Evolutionary conservation across 78 protist genomes (phyloP).

Genomic region (Dictyostelium intermedium): DNA sequence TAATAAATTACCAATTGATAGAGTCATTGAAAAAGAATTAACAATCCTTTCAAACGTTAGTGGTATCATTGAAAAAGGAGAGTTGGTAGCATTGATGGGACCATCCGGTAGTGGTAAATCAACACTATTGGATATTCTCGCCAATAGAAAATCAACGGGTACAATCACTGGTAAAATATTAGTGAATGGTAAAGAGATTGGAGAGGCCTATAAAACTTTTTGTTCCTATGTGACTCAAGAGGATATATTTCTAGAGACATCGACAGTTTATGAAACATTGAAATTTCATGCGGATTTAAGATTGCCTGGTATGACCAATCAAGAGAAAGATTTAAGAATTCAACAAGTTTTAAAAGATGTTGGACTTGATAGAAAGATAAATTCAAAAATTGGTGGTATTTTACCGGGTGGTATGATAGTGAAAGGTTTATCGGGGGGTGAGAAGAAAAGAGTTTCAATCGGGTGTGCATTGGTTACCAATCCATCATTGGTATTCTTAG

Average conservation of each 20-base stretch:
- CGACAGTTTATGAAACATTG: constrained; percentile 21
- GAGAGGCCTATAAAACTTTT: constrained; percentile 35
- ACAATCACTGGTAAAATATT: constrained; percentile 49
- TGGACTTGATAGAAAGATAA: neutral
- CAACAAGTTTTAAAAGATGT: neutral
- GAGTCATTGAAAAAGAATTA: constrained; percentile 10
- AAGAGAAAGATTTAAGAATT: neutral
- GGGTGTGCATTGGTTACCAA: constrained; percentile 83
- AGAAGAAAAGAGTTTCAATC: constrained; percentile 83
- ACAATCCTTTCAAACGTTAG: constrained; percentile 46
- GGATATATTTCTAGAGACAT: constrained; percentile 8
- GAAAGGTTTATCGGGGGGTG: constrained; percentile 91
- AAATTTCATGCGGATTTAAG: constrained; percentile 30
- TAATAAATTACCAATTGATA: neutral
- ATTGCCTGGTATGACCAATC: neutral
- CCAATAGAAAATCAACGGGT: constrained; percentile 61
- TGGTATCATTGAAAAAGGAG: constrained; percentile 67
- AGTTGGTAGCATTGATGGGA: constrained; percentile 70
- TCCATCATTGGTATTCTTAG: constrained; percentile 66
- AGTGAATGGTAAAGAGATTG: constrained; percentile 61
- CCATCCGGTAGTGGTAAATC: constrained; percentile 75
- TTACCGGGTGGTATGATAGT: constrained; percentile 32
- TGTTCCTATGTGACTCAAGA: constrained; percentile 58
- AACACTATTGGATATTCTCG: constrained; percentile 73
- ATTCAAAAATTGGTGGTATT: constrained; percentile 29